Percentiles rank a stretch among this genome's conserved stretches.
Evolutionary conservation across 2,329 filamentous ascomycete genomes (phyloP).

Genomic region (Xylariaceae sp.): DNA sequence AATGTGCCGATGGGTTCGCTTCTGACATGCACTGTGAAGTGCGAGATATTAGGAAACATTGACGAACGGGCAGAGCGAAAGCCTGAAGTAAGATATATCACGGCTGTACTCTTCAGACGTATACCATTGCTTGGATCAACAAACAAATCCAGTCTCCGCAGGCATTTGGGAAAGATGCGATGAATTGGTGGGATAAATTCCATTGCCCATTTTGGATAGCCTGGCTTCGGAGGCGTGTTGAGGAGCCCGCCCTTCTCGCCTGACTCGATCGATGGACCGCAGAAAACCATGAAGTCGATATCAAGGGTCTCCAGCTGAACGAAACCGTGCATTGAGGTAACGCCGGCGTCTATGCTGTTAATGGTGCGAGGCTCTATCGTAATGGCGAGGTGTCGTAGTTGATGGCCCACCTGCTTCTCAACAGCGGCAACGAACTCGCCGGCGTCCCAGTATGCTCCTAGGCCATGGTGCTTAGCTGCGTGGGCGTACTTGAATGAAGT

Average conservation of each 20-base stretch:
- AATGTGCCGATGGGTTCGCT: no score
- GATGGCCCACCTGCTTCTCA: constrained; percentile 24
- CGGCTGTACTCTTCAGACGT: no score
- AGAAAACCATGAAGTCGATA: constrained; percentile 15
- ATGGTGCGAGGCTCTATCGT: constrained; percentile 8
- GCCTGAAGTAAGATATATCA: no score
- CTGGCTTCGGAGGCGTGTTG: background rate
- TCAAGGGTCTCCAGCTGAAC: constrained; percentile 15
- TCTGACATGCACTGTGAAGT: no score
- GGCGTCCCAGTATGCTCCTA: constrained; percentile 24
- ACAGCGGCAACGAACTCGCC: constrained; percentile 26
- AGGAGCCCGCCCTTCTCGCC: constrained; percentile 16
- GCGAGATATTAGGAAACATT: no score
- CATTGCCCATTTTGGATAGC: constrained; percentile 7
- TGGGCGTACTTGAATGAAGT: constrained; percentile 21
- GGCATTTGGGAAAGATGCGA: no score
- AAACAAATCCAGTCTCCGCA: no score
- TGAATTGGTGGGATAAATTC: no score
- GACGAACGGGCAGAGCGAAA: no score
- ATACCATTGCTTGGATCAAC: no score
- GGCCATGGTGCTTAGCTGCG: constrained; percentile 5
- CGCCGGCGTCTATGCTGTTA: constrained; percentile 5
- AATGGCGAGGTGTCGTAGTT: constrained; percentile 25
- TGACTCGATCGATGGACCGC: constrained; percentile 16
- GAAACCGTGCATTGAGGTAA: constrained; percentile 22